Percentiles rank a stretch among this genome's conserved stretches.
Conservation (phyloP, 768 basidiomycete genomes). For the Serendipita sp. region DNA sequence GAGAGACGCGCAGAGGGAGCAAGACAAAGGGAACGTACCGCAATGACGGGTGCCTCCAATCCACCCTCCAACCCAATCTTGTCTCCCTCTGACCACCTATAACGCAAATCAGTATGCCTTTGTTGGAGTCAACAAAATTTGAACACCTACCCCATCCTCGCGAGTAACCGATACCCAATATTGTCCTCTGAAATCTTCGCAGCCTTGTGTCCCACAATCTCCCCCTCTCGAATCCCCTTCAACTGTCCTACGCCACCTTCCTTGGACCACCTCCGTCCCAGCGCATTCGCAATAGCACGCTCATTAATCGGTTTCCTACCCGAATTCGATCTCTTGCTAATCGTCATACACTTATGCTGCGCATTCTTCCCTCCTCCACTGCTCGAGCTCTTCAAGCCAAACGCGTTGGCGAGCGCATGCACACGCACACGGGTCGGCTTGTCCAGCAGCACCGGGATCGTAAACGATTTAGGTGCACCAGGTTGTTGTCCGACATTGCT, state of each 20-base stretch:
- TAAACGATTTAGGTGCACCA: not conserved
- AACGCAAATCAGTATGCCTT: not conserved
- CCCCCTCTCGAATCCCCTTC: slow-evolving; percentile 9
- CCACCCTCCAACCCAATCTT: slow-evolving; percentile 53
- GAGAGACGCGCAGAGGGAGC: not conserved
- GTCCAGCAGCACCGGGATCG: not conserved
- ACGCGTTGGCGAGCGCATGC: not conserved
- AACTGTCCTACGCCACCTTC: not conserved
- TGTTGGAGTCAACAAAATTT: not conserved
- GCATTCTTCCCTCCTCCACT: not conserved
- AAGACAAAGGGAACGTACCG: slow-evolving; percentile 22
- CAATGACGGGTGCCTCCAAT: slow-evolving; percentile 60
- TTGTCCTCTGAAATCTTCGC: slow-evolving; percentile 71
- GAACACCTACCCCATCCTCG: slow-evolving; percentile 58
- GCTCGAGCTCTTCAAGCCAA: not conserved
- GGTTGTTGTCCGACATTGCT: not conserved
- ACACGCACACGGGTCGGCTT: not conserved
- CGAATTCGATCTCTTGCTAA: not conserved
- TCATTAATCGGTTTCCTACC: not conserved
- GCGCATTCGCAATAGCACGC: not conserved
- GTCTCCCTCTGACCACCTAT: slow-evolving; percentile 63
- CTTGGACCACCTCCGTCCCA: not conserved
- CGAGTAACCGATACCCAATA: slow-evolving; percentile 74
- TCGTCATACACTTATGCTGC: not conserved
- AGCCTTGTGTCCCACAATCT: slow-evolving; percentile 27